These are phyloP conservation scores for Fusarium pseudoanthophilum DNA, from an alignment of 2,329 filamentous ascomycete species.

Conservation along the genomic window DNA sequence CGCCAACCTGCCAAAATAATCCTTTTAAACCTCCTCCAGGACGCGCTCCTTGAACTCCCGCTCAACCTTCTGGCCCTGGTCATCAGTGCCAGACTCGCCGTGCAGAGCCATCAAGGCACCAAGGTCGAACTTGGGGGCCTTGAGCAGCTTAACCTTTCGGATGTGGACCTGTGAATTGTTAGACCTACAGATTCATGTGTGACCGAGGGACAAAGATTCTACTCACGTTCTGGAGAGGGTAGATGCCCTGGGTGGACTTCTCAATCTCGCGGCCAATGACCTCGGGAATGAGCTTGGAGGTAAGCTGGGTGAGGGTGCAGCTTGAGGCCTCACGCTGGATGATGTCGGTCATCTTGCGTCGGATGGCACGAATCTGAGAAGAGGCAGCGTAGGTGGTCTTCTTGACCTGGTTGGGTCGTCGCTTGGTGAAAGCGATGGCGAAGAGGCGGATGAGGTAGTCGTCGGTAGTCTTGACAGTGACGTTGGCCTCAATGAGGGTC, in stretches of 20 bases:
- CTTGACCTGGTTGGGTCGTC: slow-evolving; percentile 99
- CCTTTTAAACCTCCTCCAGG: slow-evolving; percentile 87
- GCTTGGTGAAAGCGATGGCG: slow-evolving; percentile 99
- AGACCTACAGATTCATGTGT: not conserved
- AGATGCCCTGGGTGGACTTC: slow-evolving; percentile 99
- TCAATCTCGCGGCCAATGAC: slow-evolving; percentile 99
- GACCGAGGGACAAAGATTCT: not conserved
- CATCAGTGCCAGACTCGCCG: slow-evolving; percentile 95
- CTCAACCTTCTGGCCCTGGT: slow-evolving; percentile 98
- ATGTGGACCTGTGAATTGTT: slow-evolving; percentile 84
- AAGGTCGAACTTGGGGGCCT: slow-evolving; percentile 98
- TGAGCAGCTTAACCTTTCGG: slow-evolving; percentile 99
- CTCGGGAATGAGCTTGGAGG: slow-evolving; percentile 98
- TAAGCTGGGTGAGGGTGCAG: slow-evolving; percentile 96
- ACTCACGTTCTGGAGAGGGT: slow-evolving; percentile 97
- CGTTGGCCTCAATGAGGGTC: slow-evolving; percentile 98
- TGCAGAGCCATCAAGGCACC: slow-evolving; percentile 95
- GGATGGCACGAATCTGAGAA: slow-evolving; percentile 97
- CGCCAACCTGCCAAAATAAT: slow-evolving; percentile 47
- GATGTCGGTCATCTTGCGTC: slow-evolving; percentile 99
- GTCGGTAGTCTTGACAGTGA: slow-evolving; percentile 99
- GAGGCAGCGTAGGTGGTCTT: slow-evolving; percentile 99
- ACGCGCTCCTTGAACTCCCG: slow-evolving; percentile 99
- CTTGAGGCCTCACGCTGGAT: slow-evolving; percentile 94
- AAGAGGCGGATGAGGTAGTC: slow-evolving; percentile 99